These are phyloP conservation scores for Neoascochyta sp. DNA, from an alignment of 2,329 filamentous ascomycete genomes.

Conservation along the genomic window DNA sequence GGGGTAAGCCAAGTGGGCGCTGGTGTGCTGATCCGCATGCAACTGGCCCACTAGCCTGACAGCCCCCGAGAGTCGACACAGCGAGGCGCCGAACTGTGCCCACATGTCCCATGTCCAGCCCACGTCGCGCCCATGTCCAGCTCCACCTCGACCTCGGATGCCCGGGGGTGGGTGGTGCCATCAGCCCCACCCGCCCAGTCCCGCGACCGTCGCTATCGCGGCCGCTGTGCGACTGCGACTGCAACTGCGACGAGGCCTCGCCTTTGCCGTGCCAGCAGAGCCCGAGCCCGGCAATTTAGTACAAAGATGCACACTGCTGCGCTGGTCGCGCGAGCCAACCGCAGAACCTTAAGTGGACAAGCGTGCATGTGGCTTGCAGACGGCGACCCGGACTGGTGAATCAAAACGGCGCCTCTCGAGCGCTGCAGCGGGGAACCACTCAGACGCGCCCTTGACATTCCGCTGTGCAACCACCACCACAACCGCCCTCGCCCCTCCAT, in stretches of 20 bases:
- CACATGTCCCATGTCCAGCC: no score
- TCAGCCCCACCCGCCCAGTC: constrained; percentile 11
- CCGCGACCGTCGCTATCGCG: constrained; percentile 14
- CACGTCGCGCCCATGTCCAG: no score
- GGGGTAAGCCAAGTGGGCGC: constrained; percentile 12
- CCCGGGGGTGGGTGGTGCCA: constrained; percentile 7
- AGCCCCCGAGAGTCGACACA: no score
- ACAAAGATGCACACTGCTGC: no score
- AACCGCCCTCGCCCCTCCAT: constrained; percentile 17
- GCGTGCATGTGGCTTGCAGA: constrained; percentile 32
- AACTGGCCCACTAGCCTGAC: constrained; percentile 17
- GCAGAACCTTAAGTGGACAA: constrained; percentile 14
- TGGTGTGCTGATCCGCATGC: constrained; percentile 18
- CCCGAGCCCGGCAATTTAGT: no score
- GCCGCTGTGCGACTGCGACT: no score
- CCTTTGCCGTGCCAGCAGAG: no score
- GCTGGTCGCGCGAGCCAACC: constrained; percentile 17
- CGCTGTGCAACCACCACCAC: constrained; percentile 28
- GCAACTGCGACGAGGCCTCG: no score
- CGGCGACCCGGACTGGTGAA: constrained; percentile 21
- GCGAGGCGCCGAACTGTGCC: no score
- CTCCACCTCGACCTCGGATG: no score
- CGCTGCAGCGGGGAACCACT: constrained; percentile 24
- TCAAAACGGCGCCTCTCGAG: constrained; percentile 29
- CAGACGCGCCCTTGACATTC: constrained; percentile 27